Evolutionary conservation across 768 basidiomycete genomes (phyloP).

Genomic region (Rubroboletus pulcherrimus): DNA sequence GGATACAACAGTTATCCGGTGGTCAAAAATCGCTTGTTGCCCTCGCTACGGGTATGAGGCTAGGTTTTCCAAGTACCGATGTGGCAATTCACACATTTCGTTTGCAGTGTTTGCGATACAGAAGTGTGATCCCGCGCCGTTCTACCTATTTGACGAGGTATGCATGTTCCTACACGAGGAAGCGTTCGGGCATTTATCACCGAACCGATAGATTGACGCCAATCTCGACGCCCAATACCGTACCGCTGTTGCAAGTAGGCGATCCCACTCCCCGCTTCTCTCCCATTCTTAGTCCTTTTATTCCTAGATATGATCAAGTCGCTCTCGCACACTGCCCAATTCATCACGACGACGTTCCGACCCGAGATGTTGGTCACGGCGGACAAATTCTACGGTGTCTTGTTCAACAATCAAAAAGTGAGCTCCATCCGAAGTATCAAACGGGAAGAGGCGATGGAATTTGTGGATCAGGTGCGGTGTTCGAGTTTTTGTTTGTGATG

Average conservation of each 20-base stretch:
- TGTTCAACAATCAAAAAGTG: constrained; percentile 95
- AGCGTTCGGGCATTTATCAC: background rate
- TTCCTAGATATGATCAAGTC: constrained; percentile 79
- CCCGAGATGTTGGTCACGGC: constrained; percentile 95
- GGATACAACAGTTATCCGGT: constrained; percentile 95
- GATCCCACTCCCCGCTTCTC: background rate
- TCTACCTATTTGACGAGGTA: constrained; percentile 98
- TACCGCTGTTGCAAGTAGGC: constrained; percentile 89
- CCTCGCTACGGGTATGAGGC: constrained; percentile 72
- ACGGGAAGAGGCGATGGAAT: constrained; percentile 88
- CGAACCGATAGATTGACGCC: constrained; percentile 73
- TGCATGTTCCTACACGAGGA: background rate
- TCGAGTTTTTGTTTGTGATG: background rate
- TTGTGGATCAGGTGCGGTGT: constrained; percentile 76
- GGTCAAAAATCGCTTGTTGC: constrained; percentile 98
- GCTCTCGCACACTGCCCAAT: constrained; percentile 82
- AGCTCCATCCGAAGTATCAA: constrained; percentile 85
- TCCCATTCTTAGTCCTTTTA: constrained; percentile 36
- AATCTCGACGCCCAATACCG: constrained; percentile 97
- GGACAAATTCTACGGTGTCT: constrained; percentile 95
- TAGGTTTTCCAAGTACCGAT: background rate
- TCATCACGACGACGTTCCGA: constrained; percentile 97
- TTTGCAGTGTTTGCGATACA: constrained; percentile 91
- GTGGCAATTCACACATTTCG: constrained; percentile 1
- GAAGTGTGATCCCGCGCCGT: constrained; percentile 98